phyloP scores from a whole-genome alignment of 768 basidiomycete species.

The Pleurotus giganteus region DNA sequence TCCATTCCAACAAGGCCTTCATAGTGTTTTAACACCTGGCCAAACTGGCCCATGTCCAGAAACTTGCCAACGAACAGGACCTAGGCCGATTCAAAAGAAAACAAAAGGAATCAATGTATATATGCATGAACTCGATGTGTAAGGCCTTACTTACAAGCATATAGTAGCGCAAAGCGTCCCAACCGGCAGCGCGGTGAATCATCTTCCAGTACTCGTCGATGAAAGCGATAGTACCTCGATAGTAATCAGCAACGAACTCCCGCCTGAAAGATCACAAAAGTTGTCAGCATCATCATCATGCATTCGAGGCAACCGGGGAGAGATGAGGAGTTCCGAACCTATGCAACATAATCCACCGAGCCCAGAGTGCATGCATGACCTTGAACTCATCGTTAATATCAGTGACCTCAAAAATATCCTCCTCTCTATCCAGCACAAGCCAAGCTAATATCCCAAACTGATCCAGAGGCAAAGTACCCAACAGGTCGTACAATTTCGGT shows the following conservation, averaged over 20 bases:
- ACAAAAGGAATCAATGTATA: neutral
- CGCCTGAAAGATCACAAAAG: conserved; percentile 44
- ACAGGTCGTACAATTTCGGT: conserved; percentile 60
- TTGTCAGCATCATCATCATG: neutral
- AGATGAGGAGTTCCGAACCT: conserved; percentile 36
- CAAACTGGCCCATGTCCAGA: conserved; percentile 48
- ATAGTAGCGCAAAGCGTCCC: conserved; percentile 60
- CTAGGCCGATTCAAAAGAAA: conserved; percentile 27
- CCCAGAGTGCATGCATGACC: conserved; percentile 78
- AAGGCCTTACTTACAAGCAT: conserved; percentile 46
- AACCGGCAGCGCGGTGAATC: conserved; percentile 70
- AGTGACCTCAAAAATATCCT: conserved; percentile 71
- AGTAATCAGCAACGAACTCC: conserved; percentile 54
- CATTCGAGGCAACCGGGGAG: neutral
- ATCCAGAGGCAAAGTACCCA: conserved; percentile 58
- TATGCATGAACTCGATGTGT: neutral
- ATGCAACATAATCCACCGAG: conserved; percentile 67
- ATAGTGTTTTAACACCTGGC: conserved; percentile 50
- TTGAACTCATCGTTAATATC: conserved; percentile 75
- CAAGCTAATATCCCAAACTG: conserved; percentile 66
- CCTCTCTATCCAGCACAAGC: conserved; percentile 70
- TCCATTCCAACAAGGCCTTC: conserved; percentile 50
- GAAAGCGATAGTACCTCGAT: conserved; percentile 51
- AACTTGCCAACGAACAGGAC: conserved; percentile 54
- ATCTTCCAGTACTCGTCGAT: conserved; percentile 60